Evolutionary conservation across 1,284 basidiomycete genomes (phyloP).

Genomic region (Naganishia sp.): DNA sequence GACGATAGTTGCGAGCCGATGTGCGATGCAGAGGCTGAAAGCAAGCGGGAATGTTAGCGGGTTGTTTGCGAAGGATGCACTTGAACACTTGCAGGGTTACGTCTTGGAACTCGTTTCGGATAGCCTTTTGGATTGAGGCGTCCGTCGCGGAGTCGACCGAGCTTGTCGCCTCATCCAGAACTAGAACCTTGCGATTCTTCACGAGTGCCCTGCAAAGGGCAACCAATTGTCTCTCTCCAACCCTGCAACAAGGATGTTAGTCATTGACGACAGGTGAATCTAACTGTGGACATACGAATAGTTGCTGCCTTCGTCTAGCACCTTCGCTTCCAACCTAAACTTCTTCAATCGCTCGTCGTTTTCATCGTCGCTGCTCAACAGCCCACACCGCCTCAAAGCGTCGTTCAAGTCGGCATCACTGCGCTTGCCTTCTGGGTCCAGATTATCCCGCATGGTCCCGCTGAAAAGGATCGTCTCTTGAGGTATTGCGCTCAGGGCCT

Average conservation of each 20-base stretch:
- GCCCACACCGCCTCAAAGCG: conserved; percentile 58
- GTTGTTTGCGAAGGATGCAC: too few species aligned
- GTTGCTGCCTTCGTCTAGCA: conserved; percentile 43
- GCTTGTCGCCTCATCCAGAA: conserved; percentile 59
- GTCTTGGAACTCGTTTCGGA: conserved; percentile 66
- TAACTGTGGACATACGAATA: conserved; percentile 50
- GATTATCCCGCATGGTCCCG: conserved; percentile 44
- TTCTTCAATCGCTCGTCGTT: conserved; percentile 53
- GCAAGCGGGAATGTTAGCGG: not conserved
- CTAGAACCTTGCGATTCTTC: conserved; percentile 68
- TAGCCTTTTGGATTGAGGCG: conserved; percentile 69
- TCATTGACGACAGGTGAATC: conserved; percentile 72
- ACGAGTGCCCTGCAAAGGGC: conserved; percentile 70
- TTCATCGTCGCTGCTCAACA: conserved; percentile 55
- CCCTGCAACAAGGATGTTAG: conserved; percentile 56
- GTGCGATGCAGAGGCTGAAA: conserved; percentile 64
- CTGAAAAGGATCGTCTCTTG: conserved; percentile 49
- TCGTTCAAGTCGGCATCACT: conserved; percentile 60
- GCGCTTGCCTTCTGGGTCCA: conserved; percentile 58
- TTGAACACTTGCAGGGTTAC: conserved; percentile 43
- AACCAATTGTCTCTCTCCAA: conserved; percentile 58
- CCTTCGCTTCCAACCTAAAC: conserved; percentile 62
- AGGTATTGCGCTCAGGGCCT: conserved; percentile 64
- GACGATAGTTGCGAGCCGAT: conserved; percentile 70
- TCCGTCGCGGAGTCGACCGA: conserved; percentile 70